Percentiles rank a stretch among this genome's conserved stretches.
Conservation (phyloP, 2,329 filamentous ascomycete genomes). For the Penicillium brevicompactum region DNA sequence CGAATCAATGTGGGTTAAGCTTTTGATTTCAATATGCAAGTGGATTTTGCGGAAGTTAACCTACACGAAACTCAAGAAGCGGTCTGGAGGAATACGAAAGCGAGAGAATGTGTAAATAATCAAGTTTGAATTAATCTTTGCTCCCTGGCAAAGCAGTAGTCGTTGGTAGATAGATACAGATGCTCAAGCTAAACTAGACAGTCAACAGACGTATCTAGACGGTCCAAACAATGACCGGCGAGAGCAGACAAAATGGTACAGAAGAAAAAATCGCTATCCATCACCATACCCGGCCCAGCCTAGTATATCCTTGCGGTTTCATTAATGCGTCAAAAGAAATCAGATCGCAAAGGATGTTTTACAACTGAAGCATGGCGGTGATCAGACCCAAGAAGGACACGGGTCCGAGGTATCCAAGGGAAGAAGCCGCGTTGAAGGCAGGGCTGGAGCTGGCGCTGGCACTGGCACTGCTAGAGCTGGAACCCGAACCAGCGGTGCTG, state of each 20-base stretch:
- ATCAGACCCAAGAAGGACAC: slow-evolving; percentile 28
- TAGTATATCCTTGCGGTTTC: slow-evolving; percentile 24
- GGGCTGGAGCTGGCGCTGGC: slow-evolving; percentile 10
- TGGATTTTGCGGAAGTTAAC: neutral
- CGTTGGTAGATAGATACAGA: neutral
- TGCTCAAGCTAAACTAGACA: neutral
- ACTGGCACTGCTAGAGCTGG: slow-evolving; percentile 11
- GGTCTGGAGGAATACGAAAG: neutral
- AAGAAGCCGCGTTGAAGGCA: slow-evolving; percentile 21
- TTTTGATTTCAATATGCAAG: neutral
- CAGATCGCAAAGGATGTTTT: slow-evolving; percentile 11
- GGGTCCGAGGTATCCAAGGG: slow-evolving; percentile 24
- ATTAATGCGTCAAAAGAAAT: slow-evolving; percentile 3
- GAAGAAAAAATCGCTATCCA: slow-evolving; percentile 12
- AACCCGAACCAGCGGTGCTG: slow-evolving; percentile 8
- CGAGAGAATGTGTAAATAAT: neutral
- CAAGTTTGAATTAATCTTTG: neutral
- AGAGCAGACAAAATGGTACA: slow-evolving; percentile 8
- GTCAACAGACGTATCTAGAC: neutral
- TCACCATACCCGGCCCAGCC: slow-evolving; percentile 25
- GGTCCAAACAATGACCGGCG: neutral
- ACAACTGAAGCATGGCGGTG: slow-evolving; percentile 34
- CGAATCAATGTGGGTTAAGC: neutral
- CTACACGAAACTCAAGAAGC: neutral
- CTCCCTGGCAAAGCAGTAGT: neutral